Percentiles rank a stretch among this genome's conserved stretches.
Conservation (phyloP, 352 stramenopile species). For the Globisporangium carolinianum region DNA sequence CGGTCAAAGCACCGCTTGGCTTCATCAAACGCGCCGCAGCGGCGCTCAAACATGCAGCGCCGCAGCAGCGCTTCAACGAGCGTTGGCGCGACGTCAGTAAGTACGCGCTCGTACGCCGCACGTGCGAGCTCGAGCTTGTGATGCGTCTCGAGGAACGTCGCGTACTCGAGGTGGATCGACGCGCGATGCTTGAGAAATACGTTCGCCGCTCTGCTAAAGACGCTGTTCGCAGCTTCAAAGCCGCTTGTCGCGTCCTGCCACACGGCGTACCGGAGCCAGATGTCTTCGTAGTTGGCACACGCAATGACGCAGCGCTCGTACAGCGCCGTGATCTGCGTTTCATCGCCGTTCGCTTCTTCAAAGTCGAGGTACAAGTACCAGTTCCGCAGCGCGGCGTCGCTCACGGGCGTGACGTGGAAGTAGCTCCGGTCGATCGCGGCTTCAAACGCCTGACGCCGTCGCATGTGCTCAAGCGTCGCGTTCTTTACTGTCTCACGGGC, state of each 20-base stretch:
- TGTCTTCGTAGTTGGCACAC: slow-evolving; percentile 78
- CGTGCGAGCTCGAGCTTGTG: slow-evolving; percentile 42
- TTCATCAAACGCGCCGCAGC: slow-evolving; percentile 40
- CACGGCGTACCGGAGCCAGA: slow-evolving; percentile 66
- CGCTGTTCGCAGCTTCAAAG: slow-evolving; percentile 53
- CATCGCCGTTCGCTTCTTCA: slow-evolving; percentile 52
- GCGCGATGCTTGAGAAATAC: slow-evolving; percentile 73
- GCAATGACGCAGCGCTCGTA: slow-evolving; percentile 80
- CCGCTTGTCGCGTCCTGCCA: slow-evolving; percentile 52
- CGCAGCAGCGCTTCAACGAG: slow-evolving; percentile 61
- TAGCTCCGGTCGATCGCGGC: slow-evolving; percentile 74
- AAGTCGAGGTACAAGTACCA: slow-evolving; percentile 79
- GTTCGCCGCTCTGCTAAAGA: slow-evolving; percentile 54
- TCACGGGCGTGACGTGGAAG: slow-evolving; percentile 73
- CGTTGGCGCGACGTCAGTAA: slow-evolving; percentile 43
- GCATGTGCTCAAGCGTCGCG: slow-evolving; percentile 52
- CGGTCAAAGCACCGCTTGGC: slow-evolving; percentile 49
- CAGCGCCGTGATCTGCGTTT: slow-evolving; percentile 44
- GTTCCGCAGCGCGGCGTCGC: slow-evolving; percentile 59
- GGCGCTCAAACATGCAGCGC: slow-evolving; percentile 68
- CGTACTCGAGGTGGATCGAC: slow-evolving; percentile 71
- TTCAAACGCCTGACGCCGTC: slow-evolving; percentile 63
- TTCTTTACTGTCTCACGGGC: slow-evolving; percentile 68
- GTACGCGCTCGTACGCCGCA: slow-evolving; percentile 46
- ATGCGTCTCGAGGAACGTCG: slow-evolving; percentile 57